These are phyloP conservation scores for Haplosporangium sp. DNA, from an alignment of 371 early-diverging fungal species.

Conservation along the genomic window DNA sequence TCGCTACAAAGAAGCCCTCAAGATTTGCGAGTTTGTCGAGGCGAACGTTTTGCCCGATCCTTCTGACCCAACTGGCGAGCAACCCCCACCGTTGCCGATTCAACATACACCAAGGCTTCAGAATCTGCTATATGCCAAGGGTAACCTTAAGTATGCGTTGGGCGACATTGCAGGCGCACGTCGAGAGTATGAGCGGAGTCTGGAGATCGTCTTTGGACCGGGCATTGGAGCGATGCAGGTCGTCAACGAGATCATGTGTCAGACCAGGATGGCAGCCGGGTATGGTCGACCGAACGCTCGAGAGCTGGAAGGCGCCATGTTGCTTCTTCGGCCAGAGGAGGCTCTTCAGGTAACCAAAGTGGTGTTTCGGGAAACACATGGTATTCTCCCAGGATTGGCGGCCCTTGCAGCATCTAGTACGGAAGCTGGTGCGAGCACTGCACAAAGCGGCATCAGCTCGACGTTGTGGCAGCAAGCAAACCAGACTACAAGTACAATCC, in stretches of 20 bases:
- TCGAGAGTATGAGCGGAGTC: slow-evolving; percentile 78
- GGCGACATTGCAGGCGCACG: slow-evolving; percentile 80
- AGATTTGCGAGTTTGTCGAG: slow-evolving; percentile 86
- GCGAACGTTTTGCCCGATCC: slow-evolving; percentile 62
- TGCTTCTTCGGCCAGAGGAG: slow-evolving; percentile 76
- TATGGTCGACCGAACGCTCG: slow-evolving; percentile 25
- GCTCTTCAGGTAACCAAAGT: slow-evolving; percentile 66
- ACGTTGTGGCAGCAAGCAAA: slow-evolving; percentile 68
- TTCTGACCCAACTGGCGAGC: slow-evolving; percentile 43
- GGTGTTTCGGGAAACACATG: slow-evolving; percentile 71
- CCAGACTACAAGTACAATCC: slow-evolving; percentile 81
- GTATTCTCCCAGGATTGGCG: slow-evolving; percentile 71
- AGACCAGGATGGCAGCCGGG: slow-evolving; percentile 56
- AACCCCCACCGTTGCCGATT: slow-evolving; percentile 45
- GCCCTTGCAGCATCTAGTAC: slow-evolving; percentile 49
- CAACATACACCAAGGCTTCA: slow-evolving; percentile 77
- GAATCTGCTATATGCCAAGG: slow-evolving; percentile 87
- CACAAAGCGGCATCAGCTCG: slow-evolving; percentile 25
- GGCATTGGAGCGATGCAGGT: slow-evolving; percentile 67
- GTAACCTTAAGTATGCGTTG: slow-evolving; percentile 82
- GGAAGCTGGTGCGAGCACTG: slow-evolving; percentile 25
- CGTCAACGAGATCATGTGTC: slow-evolving; percentile 64
- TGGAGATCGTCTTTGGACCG: slow-evolving; percentile 77
- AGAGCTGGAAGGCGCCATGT: slow-evolving; percentile 55
- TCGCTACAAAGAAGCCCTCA: slow-evolving; percentile 82